Evolutionary conservation across 148 eudicot genomes (phyloP).

Genomic region (Rhododendron mucronatum): DNA sequence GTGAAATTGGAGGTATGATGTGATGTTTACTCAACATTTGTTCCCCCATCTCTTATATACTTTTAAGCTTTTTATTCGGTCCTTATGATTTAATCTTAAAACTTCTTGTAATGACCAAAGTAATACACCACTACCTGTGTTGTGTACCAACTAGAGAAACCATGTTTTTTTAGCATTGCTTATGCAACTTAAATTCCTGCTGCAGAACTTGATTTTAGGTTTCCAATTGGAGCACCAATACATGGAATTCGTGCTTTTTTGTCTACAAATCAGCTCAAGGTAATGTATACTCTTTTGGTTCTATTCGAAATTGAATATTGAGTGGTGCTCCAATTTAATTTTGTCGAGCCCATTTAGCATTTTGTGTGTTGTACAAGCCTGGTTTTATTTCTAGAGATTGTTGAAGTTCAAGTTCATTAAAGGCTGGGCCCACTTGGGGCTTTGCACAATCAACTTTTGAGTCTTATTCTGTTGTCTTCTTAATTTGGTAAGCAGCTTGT

Average conservation of each 20-base stretch:
- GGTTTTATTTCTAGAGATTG: neutral
- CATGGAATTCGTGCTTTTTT: constrained; percentile 93
- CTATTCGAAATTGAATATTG: neutral
- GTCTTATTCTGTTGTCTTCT: neutral
- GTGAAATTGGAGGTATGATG: constrained; percentile 83
- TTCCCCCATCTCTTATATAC: neutral
- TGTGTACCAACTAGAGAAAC: neutral
- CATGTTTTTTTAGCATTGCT: neutral
- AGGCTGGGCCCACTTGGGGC: neutral
- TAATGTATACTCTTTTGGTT: constrained; percentile 18
- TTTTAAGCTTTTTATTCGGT: neutral
- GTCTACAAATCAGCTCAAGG: constrained; percentile 94
- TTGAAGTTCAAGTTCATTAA: neutral
- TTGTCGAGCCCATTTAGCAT: neutral
- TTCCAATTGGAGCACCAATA: constrained; percentile 91
- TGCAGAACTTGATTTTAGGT: constrained; percentile 97
- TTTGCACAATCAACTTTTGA: neutral
- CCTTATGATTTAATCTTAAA: neutral
- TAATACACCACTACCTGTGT: neutral
- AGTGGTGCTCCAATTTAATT: neutral
- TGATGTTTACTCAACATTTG: neutral
- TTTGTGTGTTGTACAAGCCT: neutral
- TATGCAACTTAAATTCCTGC: constrained; percentile 4
- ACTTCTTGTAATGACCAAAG: neutral
- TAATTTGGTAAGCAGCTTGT: neutral